Evolutionary conservation across 1,139 yeast genomes (phyloP), one percentile per base, ranked within the genome.

Genomic region (Meyerozyma elateridarum): DNA sequence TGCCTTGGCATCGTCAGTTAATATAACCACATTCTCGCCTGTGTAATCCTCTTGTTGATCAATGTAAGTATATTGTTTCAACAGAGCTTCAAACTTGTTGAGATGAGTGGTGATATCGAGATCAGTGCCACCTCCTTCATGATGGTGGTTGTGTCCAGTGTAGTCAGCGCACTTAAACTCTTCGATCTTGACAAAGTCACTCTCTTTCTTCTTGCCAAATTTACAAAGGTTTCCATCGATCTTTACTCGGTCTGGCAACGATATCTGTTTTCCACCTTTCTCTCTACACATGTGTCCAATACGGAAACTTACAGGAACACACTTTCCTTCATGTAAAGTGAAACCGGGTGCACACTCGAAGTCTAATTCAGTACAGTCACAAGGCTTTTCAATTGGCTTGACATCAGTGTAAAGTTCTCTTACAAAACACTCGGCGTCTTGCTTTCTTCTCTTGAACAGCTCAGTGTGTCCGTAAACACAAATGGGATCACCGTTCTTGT

Each of bases 401-500:
- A 82, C 63, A 45, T 85, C 91, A 28, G 73, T 73, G 46, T 70
- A 81, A 5, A 72, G 54, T 32, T 71, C 70, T 33, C 75, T 75
- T 15, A 83, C 79, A 49, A 79, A 75, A 62, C 96, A 88, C 39
- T 76, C 51, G 0, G 91, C 74, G 35, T 70, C 75, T 22, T 66
- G 68, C 48, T 84, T 85, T 59, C 94, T 77, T 54, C 95, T 71
- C 37, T 49, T 59, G 49, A 78, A 81, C 36, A 64, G 72, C 46
- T 83, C 88, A 44, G 66, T 73, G 37, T 76, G 85, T 6, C 96
- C 96, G 63, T 74, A 72, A 22, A 84, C 61, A 60, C 96, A 88
- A 9, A 65, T 47, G 1, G 85, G 85, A 4, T 66, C 58, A 4
- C 24, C 21, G 5, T 66, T 60, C n/a, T 67, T 60, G 1, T 49